These are phyloP conservation scores for Colletotrichum sp. DNA, from an alignment of 2,329 filamentous ascomycete genomes.

Conservation along the genomic window DNA sequence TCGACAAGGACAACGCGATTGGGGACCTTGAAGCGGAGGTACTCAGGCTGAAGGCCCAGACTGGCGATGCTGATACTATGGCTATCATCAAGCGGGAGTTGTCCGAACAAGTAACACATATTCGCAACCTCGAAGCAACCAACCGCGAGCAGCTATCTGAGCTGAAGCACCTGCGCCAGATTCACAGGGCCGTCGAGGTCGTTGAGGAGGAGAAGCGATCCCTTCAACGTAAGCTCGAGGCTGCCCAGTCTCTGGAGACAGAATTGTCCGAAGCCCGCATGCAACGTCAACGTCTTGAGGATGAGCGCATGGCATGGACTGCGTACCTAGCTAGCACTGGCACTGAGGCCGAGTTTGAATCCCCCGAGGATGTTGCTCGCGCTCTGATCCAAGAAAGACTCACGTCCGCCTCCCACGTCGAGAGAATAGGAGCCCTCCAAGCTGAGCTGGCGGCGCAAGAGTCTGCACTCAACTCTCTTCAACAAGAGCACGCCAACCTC, in stretches of 20 bases:
- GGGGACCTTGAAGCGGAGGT: conserved; percentile 84
- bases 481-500: conserved; percentile 71
- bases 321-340: conserved; percentile 76
- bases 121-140: conserved; percentile 79
- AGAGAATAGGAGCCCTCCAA: conserved; percentile 79
- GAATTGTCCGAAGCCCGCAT: conserved; percentile 82
- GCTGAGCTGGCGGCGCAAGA: conserved; percentile 81
- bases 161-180: conserved; percentile 79
- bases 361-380: conserved; percentile 84
- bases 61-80: conserved; percentile 85
- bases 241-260: conserved; percentile 74
- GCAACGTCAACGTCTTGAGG: conserved; percentile 85
- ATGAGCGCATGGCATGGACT: conserved; percentile 87
- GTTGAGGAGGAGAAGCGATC: conserved; percentile 94
- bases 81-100: conserved; percentile 86
- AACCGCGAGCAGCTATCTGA: conserved; percentile 83
- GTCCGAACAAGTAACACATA: conserved; percentile 90
- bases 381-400: conserved; percentile 84
- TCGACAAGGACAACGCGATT: conserved; percentile 72
- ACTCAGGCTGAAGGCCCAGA: conserved; percentile 82
- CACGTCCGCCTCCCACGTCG: conserved; percentile 78
- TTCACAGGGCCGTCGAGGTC: conserved; percentile 87
- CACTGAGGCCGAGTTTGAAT: conserved; percentile 77
- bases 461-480: conserved; percentile 72
- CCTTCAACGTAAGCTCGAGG: conserved; percentile 77